Base-by-base conservation (phyloP, 1,139 yeast genomes). In the Pichia sp. region DNA sequence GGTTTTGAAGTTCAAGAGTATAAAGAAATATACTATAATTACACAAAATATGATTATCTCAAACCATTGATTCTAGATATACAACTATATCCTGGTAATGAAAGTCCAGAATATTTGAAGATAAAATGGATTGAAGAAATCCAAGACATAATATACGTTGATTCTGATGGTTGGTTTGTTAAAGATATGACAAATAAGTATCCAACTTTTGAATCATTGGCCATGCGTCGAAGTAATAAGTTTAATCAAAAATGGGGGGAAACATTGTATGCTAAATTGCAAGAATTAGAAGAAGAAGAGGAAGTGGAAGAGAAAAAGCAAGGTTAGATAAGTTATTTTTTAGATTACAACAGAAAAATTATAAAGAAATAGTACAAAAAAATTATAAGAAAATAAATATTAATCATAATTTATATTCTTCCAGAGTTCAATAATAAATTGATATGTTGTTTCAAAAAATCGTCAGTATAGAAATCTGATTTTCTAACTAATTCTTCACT, bases 401-500 rank as follows among this genome's bases (percentile, higher is more conserved):
- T 42, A 24, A 22, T 36, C n/a, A 4, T 12, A 24, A 10, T n/a
- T 55, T 57, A 69, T 54, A 70, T 60, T 49, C 73, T 64, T 20
- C 73, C 74, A 16, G 73, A 67, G 53, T 73, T 73, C 54, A 87
- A 68, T 56, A 89, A 72, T 43, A 87, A 69, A 53, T 85, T 89
- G 45, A 89, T 73, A 56, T 86, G 87, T 56, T 87, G 92, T 54
- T 77, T 76, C 46, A 89, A 70, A 57, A 85, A 68, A 49, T 86
- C 87, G 49, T 86, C 87, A 39, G 79, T 77, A 65, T 87, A 90
- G 63, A 84, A 89, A 34, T 82, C 77, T 7, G 95, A 79, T 56
- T 82, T 78, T 67, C 98, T 78, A 3, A 87, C 96, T 29, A 79
- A 71, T 61, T 92, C 97, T 64, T 90, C 97, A 60, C 86, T 87